A percentile compares a stretch with the other conserved stretches of the same genome.
These are phyloP conservation scores for Yamadazyma takamatsuzukensis DNA, from an alignment of 805 yeast genomes.

Conservation along the genomic window DNA sequence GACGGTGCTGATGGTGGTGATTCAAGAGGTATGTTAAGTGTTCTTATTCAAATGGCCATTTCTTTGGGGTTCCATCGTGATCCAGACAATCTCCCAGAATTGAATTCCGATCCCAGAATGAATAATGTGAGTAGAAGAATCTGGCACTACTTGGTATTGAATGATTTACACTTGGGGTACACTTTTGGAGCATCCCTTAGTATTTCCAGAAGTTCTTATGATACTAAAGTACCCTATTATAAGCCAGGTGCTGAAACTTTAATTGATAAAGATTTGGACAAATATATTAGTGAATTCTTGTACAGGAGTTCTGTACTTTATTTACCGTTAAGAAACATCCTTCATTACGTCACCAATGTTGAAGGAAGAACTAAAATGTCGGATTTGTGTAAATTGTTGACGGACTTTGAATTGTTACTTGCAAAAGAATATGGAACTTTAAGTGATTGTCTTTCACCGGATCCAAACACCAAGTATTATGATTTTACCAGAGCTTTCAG, in stretches of 20 bases:
- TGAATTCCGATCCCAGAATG: conserved; percentile 19
- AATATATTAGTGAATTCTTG: conserved; percentile 31
- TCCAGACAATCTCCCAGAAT: conserved; percentile 27
- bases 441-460: conserved; percentile 15
- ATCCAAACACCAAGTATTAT: conserved; percentile 3
- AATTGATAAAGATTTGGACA: conserved; percentile 39
- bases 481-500: conserved; percentile 14
- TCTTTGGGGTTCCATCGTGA: conserved; percentile 39
- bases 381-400: conserved; percentile 30
- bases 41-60: conserved; percentile 36
- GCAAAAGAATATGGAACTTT: conserved; percentile 25
- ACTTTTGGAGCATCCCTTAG: conserved; percentile 46
- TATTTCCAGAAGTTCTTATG: conserved; percentile 40
- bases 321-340: conserved; percentile 24
- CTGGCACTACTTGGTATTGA: conserved; percentile 49
- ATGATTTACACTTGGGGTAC: conserved; percentile 45
- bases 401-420: conserved; percentile 33
- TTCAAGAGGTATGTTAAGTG: conserved; percentile 23
- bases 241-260: conserved; percentile 35
- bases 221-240: conserved; percentile 48
- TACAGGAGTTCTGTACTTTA: conserved; percentile 26
- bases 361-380: conserved; percentile 32
- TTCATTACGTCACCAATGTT: conserved; percentile 39
- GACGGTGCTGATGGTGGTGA: conserved; percentile 41
- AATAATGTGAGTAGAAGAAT: conserved; percentile 54